Base-by-base conservation (phyloP, 305 asterid genomes). In the Euphrasia arctica region DNA sequence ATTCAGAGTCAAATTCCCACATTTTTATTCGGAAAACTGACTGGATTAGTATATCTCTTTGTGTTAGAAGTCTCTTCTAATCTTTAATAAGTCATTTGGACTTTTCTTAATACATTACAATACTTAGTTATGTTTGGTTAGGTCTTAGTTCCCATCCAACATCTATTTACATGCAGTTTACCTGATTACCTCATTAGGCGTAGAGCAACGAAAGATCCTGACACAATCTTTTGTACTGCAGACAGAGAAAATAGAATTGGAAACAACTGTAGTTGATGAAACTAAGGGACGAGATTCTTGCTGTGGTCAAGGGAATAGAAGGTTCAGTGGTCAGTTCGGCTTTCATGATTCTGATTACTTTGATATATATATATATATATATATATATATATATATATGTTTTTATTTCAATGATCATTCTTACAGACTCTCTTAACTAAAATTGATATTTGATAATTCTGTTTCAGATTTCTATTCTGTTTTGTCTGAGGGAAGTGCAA, bases 221-320 rank as follows among this genome's bases (percentile, higher is more conserved):
- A 61, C 58, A 41, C 68, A 49, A 72, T 50, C 28, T 61, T 66
- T 74, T 68, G 25, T 60, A 64, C 70, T 78, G 81, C 88, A 93
- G 99, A 79, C 92, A 1, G 97, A 93, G 71, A 93, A 93, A 73
- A 83, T 93, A 69, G 99, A 93, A 79, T 74, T 93, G 82, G 99
- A 93, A 85, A 86, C 97, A 68, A 93, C 99, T 58, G 99, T 93
- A 62, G 95, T 93, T 66, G 99, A 90, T 70, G 99, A 93, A 79
- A 90, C 99, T 34, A 93, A 90, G 81, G 99, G 84, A 63, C 85
- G 97, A 29, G 95, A 90, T 79, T 93, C 99, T 54, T 90, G 81
- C 78, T 83, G 88, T 73, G 97, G 92, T 67, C 93, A 83, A 75
- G 99, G 89, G 74, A 85, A 90, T 62, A 78, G 92, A 83, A 88